Base-by-base conservation (phyloP, 306 rosid species). In the Lablab purpureus region DNA sequence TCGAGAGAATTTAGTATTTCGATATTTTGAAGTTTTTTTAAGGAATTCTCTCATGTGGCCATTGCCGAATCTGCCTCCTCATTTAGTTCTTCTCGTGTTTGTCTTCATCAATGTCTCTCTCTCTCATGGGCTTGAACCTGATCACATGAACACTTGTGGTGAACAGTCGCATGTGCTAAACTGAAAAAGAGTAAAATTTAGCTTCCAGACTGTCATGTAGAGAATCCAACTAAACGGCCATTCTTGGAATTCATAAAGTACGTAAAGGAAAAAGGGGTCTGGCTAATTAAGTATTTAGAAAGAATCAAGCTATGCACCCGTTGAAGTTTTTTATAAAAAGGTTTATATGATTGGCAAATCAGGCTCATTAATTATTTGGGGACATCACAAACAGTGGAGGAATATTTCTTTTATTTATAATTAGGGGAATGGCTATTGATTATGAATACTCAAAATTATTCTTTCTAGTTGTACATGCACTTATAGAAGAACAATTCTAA, bases 101-200 rank as follows among this genome's bases (percentile, higher is more conserved):
- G 73, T 78, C 65, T 82, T 66, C 79, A 54, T 83, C 78, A 77
- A 34, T 83, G 65, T 54, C 55, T 65, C 47, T 30, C 62, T 75
- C 75, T 56, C 22, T 25, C 67, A 32, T 49, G 73, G 45, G 81
- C 77, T 73, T 79, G 80, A 55, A 79, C 63, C 81, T 40, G 74
- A 80, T 60, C 81, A 50, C 84, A 84, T 73, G 86, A 72, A 55
- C 34, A 67, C 69, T 67, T 25, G 27, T 54, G 25, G 23, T 76
- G 18, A 47, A 23, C 34, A 45, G 15, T 71, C 5, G 43, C 76
- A 83, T 74, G 87, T 50, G 80, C 77, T 73, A 34, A 28, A 10
- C 41, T 58, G 74, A 73, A 56, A 74, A 18, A 15, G 22, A 78
- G 27, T 55, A 18, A 54, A 73, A 18, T 55, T 37, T 56, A 18